Evolutionary conservation across 306 rosid species (phyloP), one percentile per base, ranked within the genome.

Genomic region (Malus sylvestris): DNA sequence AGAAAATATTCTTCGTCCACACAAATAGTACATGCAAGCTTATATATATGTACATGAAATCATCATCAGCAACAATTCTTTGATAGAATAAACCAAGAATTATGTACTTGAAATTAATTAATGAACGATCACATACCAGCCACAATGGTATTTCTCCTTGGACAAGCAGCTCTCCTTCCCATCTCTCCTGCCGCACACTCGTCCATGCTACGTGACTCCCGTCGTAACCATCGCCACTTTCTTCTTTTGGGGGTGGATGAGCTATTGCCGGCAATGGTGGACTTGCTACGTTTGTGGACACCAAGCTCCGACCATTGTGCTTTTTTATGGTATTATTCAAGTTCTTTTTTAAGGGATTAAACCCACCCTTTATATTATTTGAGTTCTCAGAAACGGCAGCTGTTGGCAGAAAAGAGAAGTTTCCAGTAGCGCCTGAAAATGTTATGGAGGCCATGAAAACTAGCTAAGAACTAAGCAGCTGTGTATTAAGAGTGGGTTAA

Each of bases 201-300:
- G 97, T 95, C 98, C 98, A 95, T 19, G 98, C 98, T 65, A 87
- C 96, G 46, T 95, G 98, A 49, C 83, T 84, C 63, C 25, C 73
- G 46, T 22, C 67, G 73, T 46, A 42, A 19, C 23, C 68, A 4
- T 38, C 13, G 27, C 25, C 13, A 32, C 46, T 73, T 22, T 55
- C 78, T 0, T 73, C 42, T 42, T 76, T 75, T 46, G 80, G 80
- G 6, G 81, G 79, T 1, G 84, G 93, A 65, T 82, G 46, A 57
- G 81, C 53, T 18, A 73, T 23, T 57, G 30, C 52, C 9, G 85
- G 90, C 38, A 75, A 68, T 32, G 88, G 83, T 62, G 87, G 91
- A 74, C 75, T 86, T 2, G 88, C 92, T 45, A 89, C 93, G 35
- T 85, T 87, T 29, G 86, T 70, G 2, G 85, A 52, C 29, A 85